Evolutionary conservation across 345 rosid species (phyloP).

Genomic region (Rhizophora mangle): DNA sequence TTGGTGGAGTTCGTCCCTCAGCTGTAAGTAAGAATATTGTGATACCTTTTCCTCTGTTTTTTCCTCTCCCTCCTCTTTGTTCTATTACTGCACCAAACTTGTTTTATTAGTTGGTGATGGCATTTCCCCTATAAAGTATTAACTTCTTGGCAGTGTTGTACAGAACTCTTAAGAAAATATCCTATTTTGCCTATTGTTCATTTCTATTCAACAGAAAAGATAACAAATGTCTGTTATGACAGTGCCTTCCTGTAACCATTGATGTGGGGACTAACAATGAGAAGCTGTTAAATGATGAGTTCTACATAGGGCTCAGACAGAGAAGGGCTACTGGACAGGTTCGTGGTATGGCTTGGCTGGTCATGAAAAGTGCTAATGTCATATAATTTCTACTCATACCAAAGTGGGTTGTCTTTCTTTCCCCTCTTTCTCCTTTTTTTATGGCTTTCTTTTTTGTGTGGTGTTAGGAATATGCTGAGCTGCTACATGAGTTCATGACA

Average conservation of each 20-base stretch:
- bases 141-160: not conserved
- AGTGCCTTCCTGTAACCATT: slow-evolving; percentile 96
- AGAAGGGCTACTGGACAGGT: slow-evolving; percentile 97
- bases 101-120: not conserved
- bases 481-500: slow-evolving; percentile 88
- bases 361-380: no score
- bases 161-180: not conserved
- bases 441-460: no score
- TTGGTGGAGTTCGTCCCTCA: slow-evolving; percentile 97
- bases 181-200: not conserved
- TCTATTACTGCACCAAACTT: not conserved
- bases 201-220: not conserved
- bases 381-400: not conserved
- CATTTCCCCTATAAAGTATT: not conserved
- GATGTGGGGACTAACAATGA: slow-evolving; percentile 99
- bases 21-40: slow-evolving; percentile 51
- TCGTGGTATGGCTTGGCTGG: no score
- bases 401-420: slow-evolving; percentile 22
- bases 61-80: not conserved
- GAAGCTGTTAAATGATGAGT: slow-evolving; percentile 76
- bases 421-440: not conserved
- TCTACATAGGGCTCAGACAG: slow-evolving; percentile 91
- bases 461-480: slow-evolving; percentile 78
- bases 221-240: slow-evolving; percentile 14
- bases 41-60: not conserved